A percentile compares a stretch with the other conserved stretches of the same genome.
Conservation (phyloP, 2,329 filamentous ascomycete species). For the Pseudopyricularia javanii region DNA sequence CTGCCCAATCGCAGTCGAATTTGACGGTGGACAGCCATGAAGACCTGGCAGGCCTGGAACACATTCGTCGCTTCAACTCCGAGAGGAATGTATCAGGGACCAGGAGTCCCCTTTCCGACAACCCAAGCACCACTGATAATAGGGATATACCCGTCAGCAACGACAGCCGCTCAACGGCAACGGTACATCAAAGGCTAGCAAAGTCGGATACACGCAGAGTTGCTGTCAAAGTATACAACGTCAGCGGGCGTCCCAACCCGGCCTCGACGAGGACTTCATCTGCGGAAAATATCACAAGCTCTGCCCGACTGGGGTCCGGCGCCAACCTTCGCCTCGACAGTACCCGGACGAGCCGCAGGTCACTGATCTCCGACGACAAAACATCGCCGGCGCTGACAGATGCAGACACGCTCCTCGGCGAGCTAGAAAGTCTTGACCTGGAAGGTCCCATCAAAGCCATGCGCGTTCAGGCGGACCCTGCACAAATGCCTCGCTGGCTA, state of each 20-base stretch:
- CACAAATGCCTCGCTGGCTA: slow-evolving; percentile 36
- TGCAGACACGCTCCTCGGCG: slow-evolving; percentile 20
- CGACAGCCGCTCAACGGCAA: not conserved
- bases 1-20: slow-evolving; percentile 2
- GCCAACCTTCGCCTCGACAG: not conserved
- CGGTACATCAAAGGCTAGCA: not conserved
- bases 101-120: not conserved
- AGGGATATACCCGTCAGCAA: not conserved
- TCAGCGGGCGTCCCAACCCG: slow-evolving; percentile 11
- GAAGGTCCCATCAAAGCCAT: slow-evolving; percentile 28
- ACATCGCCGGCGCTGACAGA: slow-evolving; percentile 15
- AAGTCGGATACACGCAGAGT: not conserved
- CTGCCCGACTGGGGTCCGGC: not conserved
- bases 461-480: slow-evolving; percentile 36
- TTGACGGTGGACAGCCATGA: slow-evolving; percentile 1
- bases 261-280: slow-evolving; percentile 11
- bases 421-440: slow-evolving; percentile 25
- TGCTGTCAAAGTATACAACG: not conserved
- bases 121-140: not conserved
- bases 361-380: slow-evolving; percentile 12
- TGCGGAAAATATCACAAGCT: not conserved
- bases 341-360: not conserved
- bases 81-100: not conserved
- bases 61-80: slow-evolving; percentile 4
- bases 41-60: slow-evolving; percentile 6